phyloP scores from a whole-genome alignment of 345 rosid species.

The Eucalyptus erythrocorys region DNA sequence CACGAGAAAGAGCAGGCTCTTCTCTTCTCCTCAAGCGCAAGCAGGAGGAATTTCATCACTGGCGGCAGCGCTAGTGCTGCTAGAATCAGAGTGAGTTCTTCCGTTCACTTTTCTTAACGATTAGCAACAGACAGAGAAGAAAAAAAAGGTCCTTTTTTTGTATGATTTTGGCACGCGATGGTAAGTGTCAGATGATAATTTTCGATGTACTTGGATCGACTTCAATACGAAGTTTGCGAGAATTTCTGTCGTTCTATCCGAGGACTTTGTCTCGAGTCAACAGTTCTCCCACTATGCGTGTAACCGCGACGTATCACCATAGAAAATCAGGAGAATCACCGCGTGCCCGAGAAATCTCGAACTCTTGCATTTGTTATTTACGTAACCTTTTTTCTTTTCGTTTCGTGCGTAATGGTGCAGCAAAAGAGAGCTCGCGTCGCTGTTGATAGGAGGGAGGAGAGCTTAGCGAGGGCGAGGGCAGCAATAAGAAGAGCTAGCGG shows the following conservation, averaged over 20 bases:
- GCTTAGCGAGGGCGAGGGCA: slow-evolving; percentile 50
- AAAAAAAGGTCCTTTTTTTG: background rate
- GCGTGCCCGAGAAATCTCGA: background rate
- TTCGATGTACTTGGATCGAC: background rate
- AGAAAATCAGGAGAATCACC: background rate
- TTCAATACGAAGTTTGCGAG: background rate
- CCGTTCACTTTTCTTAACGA: background rate
- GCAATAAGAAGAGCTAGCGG: slow-evolving; percentile 37
- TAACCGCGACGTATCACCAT: background rate
- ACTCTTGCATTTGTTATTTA: background rate
- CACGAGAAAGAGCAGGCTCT: background rate
- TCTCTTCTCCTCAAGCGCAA: background rate
- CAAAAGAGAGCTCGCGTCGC: background rate
- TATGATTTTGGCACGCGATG: background rate
- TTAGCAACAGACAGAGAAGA: background rate
- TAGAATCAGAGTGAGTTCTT: background rate
- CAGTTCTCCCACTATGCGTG: background rate
- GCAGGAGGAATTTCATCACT: background rate
- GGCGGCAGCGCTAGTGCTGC: background rate
- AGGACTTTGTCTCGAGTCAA: background rate
- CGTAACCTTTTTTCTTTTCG: background rate
- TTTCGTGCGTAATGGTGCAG: background rate
- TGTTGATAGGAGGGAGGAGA: slow-evolving; percentile 35
- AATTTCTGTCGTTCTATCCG: background rate
- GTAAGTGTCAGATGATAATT: background rate